These are phyloP conservation scores for Phytophthora meadii DNA, from an alignment of 352 stramenopile species.

Conservation along the genomic window DNA sequence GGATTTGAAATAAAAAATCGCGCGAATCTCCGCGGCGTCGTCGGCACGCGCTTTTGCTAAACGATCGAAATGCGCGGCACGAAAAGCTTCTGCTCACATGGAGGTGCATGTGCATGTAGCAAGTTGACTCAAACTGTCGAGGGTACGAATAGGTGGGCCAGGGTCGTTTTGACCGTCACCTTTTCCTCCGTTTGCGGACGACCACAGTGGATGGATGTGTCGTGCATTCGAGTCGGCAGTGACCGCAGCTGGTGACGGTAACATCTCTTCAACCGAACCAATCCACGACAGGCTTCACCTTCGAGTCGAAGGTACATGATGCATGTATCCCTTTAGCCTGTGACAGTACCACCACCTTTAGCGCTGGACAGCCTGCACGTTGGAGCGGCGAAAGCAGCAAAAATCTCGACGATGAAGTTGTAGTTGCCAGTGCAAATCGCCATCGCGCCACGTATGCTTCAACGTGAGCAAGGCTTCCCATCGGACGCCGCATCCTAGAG, in stretches of 20 bases:
- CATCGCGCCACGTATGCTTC: constrained; percentile 5
- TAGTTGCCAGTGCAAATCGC: constrained; percentile 7
- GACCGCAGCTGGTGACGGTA: constrained; percentile 6
- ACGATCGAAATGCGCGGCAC: not conserved
- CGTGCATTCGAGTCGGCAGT: constrained; percentile 22
- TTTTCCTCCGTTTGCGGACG: constrained; percentile 2
- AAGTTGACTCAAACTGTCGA: constrained; percentile 3
- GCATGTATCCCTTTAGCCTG: not conserved
- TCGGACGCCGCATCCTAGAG: constrained; percentile 25
- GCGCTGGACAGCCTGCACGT: constrained; percentile 1
- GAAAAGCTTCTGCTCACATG: not conserved
- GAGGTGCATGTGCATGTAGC: not conserved
- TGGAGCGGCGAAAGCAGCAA: not conserved
- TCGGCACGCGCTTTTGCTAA: constrained; percentile 3
- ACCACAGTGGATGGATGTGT: constrained; percentile 21
- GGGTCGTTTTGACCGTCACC: not conserved
- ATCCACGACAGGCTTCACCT: constrained; percentile 32
- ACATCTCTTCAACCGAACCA: constrained; percentile 26
- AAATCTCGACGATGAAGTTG: not conserved
- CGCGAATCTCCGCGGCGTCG: constrained; percentile 14
- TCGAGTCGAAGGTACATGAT: too few relatives aligned
- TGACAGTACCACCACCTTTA: not conserved
- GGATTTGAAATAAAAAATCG: constrained; percentile 10
- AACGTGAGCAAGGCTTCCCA: constrained; percentile 26
- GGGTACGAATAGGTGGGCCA: not conserved